A percentile compares a stretch with the other conserved stretches of the same genome.
Conservation (phyloP, 352 stramenopile genomes). For the Phytophthora rubi region DNA sequence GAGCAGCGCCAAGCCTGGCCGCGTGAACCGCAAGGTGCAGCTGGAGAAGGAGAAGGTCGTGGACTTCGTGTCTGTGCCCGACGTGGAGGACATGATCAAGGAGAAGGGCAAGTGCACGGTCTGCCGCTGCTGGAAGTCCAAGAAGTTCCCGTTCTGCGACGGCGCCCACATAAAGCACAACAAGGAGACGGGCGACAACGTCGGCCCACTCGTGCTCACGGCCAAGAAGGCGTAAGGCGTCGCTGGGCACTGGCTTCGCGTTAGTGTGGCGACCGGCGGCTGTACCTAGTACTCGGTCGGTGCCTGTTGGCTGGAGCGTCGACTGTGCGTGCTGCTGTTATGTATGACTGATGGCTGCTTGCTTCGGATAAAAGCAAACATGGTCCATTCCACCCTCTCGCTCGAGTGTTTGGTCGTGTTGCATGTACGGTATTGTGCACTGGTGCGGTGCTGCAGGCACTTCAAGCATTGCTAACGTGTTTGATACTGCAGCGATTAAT, state of each 20-base stretch:
- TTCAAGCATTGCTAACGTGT: not conserved
- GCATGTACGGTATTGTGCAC: not conserved
- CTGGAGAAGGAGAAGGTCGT: constrained; percentile 88
- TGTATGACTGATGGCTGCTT: constrained; percentile 35
- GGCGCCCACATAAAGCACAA: constrained; percentile 87
- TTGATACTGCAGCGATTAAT: too few species aligned
- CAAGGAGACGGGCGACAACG: constrained; percentile 88
- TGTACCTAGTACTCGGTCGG: not conserved
- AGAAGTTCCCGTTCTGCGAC: constrained; percentile 88
- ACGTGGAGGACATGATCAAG: constrained; percentile 80
- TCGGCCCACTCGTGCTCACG: constrained; percentile 76
- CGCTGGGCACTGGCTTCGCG: too few species aligned
- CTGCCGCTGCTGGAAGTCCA: constrained; percentile 91
- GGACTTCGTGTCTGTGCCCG: constrained; percentile 63
- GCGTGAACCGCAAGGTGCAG: constrained; percentile 72
- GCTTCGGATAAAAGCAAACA: constrained; percentile 35
- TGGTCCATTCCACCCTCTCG: constrained; percentile 16
- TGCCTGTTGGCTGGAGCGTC: not conserved
- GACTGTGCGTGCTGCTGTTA: constrained; percentile 16
- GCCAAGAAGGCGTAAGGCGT: constrained; percentile 50
- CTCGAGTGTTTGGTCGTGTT: constrained; percentile 5
- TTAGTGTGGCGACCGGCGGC: not conserved
- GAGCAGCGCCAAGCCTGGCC: constrained; percentile 52
- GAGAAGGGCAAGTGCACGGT: constrained; percentile 86
- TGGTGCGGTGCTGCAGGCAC: not conserved